Base-by-base conservation (phyloP, 1,284 basidiomycete species). In the Austroboletus rostrupii region DNA sequence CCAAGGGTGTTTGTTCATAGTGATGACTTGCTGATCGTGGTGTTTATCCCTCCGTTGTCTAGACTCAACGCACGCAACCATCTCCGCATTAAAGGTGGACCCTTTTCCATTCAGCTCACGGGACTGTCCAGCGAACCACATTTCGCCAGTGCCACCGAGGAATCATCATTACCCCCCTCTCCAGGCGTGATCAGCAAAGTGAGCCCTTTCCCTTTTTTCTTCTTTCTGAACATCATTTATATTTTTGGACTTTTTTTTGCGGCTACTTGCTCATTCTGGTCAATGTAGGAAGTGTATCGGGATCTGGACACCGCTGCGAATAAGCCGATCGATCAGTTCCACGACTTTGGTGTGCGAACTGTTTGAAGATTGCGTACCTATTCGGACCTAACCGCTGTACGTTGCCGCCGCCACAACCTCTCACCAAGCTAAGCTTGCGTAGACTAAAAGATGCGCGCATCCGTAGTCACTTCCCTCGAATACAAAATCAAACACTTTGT, bases 51-150 rank as follows among this genome's bases (percentile, higher is more conserved):
- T 13, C 12, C 19, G 36, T 13, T 35, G 21, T 7, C 2, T 39
- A 57, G 56, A 13, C 58, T 57, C 20, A 57, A 57, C 3, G 56
- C 55, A 42, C 56, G 56, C 12, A 20, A 31, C 19, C 38, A 33
- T 9, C 52, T 57, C 17, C 44, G 48, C 6, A 33, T 3, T 35
- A 0, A 14, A 3, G 28, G 20, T 1, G 38, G 35, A 11, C 55
- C 26, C 1, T 19, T 57, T 16, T 58, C 56, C 29, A 51, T 57
- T 11, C 52, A 52, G 1, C 52, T 57, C 38, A 43, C 55, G 3
- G 56, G 41, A 20, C 13, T 58, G 3, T 32, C 47, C 4, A 33
- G 37, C 1, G 43, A 57, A 4, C 57, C 54, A 16, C 43, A n/a
- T 23, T 57, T 57, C 23, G 35, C 46, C 17, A 28, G 37, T 0